Base-by-base conservation (phyloP, 2,329 filamentous ascomycete genomes). In the Incumbomyces delicatus region DNA sequence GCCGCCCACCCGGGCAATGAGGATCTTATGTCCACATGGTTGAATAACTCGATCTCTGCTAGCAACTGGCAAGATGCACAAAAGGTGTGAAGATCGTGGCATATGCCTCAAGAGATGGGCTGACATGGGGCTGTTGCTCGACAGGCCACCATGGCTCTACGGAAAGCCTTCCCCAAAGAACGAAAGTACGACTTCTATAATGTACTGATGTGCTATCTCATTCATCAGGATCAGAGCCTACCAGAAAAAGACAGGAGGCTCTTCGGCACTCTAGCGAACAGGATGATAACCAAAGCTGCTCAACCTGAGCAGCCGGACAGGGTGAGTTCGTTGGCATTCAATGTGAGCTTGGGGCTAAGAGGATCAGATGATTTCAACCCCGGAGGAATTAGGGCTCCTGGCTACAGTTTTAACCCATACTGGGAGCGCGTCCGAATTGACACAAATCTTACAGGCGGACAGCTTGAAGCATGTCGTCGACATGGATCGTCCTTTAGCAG, bases 151-250 rank as follows among this genome's bases (percentile, higher is more conserved):
- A 72, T 72, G 69, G 66, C 64, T 49, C 65, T 73, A 35, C 67
- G 70, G 52, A 72, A 65, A 53, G 70, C 71, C 47, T 73, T 72
- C 47, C 67, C 70, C 1, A 67, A 66, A 50, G 63, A 66, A 18
- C 63, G 70, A 38, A 64, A 70, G 40, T 73, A 71, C 53, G 67
- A 71, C 49, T 69, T 72, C 52, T 72, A 69, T 67, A 69, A 69
- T 20, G 70, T 72, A 22, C 64, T 73, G 47, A 61, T 69, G 53
- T 69, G 65, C 49, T 62, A 70, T 47, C 57, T 72, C 37, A 60
- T 71, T 35, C 58, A 66, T 13, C 52, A 59, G 20, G 63, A 68
- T 47, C 38, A 57, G 8, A 47, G 53, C 14, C 64, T 61, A 46
- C 65, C 65, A 5, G 67, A 70, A 11, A 58, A 60, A 27, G 68